Conservation (phyloP, 768 basidiomycete genomes). For the Leucosporidium yakuticum region DNA sequence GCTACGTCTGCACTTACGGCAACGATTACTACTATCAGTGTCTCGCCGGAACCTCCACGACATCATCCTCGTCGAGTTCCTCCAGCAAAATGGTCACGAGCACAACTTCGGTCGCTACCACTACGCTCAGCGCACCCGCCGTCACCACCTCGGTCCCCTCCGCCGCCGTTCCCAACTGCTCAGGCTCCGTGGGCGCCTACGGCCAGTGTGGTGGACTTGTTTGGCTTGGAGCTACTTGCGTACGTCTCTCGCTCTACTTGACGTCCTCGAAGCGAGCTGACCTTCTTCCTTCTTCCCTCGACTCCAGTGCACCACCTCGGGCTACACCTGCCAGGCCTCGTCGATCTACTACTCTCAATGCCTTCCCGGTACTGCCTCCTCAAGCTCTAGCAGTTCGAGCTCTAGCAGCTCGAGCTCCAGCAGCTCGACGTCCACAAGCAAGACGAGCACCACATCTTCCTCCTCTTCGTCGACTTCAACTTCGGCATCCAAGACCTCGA, state of each 20-base stretch:
- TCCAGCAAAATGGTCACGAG: background rate
- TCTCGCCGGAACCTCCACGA: background rate
- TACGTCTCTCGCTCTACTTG: no score
- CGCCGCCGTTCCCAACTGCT: background rate
- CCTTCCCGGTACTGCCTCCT: background rate
- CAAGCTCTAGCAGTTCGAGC: background rate
- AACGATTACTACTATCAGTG: slow-evolving; percentile 4
- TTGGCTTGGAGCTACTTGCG: no score
- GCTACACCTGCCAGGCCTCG: slow-evolving; percentile 6
- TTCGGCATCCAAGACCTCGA: background rate
- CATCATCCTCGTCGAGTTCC: background rate
- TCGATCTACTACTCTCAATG: slow-evolving; percentile 1
- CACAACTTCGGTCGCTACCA: background rate
- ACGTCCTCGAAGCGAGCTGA: no score
- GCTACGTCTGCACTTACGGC: background rate
- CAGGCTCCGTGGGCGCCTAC: background rate
- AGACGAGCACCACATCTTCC: background rate
- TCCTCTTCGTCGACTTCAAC: background rate
- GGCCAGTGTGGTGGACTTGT: background rate
- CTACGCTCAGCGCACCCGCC: background rate
- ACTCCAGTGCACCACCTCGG: background rate
- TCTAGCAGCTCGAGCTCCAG: background rate
- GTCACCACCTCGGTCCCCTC: background rate
- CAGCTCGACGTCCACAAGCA: background rate
- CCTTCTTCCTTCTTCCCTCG: no score